phyloP scores from a whole-genome alignment of 257 asterid species.

The Craterostigma plantagineum region DNA sequence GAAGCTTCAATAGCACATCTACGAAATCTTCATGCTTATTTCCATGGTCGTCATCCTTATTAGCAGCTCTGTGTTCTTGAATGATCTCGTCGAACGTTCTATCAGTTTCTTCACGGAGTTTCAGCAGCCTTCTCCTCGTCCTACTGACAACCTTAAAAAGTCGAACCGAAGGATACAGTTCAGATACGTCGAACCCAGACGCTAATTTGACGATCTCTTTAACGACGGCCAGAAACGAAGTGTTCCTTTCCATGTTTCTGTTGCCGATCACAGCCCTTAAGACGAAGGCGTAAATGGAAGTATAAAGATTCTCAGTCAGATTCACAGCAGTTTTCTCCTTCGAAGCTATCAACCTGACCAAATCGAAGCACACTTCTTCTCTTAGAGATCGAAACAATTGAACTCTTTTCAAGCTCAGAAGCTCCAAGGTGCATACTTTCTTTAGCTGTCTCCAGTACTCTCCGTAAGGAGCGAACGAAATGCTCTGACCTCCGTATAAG shows the following conservation, averaged over 20 bases:
- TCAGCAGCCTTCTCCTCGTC: conserved; percentile 10
- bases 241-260: no score
- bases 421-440: conserved; percentile 17
- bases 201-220: conserved; percentile 11
- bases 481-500: no score
- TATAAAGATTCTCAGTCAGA: conserved; percentile 11
- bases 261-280: no score
- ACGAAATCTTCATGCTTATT: conserved; percentile 11
- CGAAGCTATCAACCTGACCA: conserved; percentile 2
- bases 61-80: conserved; percentile 8
- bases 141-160: conserved; percentile 12
- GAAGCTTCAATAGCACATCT: conserved; percentile 13
- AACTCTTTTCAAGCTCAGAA: conserved; percentile 15
- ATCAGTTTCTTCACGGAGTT: conserved; percentile 10
- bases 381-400: conserved; percentile 13
- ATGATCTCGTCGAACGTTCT: conserved; percentile 13
- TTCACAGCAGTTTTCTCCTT: conserved; percentile 13
- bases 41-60: background rate
- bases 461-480: no score
- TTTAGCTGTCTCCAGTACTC: conserved; percentile 4
- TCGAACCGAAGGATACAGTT: conserved; percentile 12
- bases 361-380: conserved; percentile 10
- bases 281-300: background rate
- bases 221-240: conserved; percentile 18
- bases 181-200: conserved; percentile 11